Evolutionary conservation across 306 rosid species (phyloP).

Genomic region (Senna siamea): DNA sequence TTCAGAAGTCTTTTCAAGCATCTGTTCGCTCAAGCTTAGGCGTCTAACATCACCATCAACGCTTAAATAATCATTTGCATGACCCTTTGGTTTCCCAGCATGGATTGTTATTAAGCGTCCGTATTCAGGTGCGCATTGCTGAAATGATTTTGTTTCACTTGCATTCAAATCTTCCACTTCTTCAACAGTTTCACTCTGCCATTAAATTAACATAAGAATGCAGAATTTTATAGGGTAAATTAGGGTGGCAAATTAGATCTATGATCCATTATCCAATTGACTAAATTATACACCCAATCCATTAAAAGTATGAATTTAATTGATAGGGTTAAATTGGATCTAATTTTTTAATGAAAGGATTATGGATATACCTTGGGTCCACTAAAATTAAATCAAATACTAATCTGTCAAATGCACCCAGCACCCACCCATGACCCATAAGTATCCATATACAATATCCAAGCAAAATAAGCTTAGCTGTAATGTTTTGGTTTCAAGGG

Average conservation of each 20-base stretch:
- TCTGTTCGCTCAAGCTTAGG: conserved; percentile 84
- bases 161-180: conserved; percentile 49
- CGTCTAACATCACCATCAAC: conserved; percentile 67
- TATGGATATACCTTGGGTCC: background rate
- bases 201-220: conserved; percentile 32
- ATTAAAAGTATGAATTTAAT: background rate
- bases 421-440: background rate
- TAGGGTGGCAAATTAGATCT: background rate
- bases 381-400: background rate
- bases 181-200: conserved; percentile 56
- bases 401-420: too few relatives aligned
- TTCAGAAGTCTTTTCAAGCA: conserved; percentile 62
- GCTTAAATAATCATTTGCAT: conserved; percentile 56
- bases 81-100: conserved; percentile 86
- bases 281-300: background rate
- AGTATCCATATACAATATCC: background rate
- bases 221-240: background rate
- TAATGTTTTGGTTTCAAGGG: background rate
- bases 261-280: background rate
- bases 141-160: conserved; percentile 51
- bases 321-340: background rate
- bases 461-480: background rate
- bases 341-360: background rate
- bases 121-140: conserved; percentile 57
- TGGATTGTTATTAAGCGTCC: conserved; percentile 83